Evolutionary conservation across 805 yeast genomes (phyloP).

Genomic region (Candida pseudoglaebosa): DNA sequence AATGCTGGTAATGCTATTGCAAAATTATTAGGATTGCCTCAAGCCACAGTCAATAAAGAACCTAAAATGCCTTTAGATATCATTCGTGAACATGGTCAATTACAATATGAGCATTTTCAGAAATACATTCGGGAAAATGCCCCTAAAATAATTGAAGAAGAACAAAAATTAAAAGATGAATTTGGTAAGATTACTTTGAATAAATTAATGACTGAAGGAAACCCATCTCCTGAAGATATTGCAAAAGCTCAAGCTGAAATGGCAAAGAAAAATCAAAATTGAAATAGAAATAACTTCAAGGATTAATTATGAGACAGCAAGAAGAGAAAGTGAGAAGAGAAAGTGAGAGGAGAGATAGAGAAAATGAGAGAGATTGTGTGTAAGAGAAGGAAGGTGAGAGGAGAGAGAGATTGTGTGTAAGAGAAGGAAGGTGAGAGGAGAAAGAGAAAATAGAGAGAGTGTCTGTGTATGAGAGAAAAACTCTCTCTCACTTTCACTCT

Average conservation of each 20-base stretch:
- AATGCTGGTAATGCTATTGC: conserved; percentile 53
- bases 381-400: conserved; percentile 3
- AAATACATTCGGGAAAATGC: conserved; percentile 55
- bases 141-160: conserved; percentile 74
- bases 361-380: conserved; percentile 7
- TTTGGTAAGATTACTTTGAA: conserved; percentile 79
- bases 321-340: not conserved
- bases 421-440: not conserved
- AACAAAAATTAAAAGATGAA: conserved; percentile 78
- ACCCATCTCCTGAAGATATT: conserved; percentile 69
- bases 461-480: too few species aligned
- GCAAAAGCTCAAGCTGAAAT: conserved; percentile 40
- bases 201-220: conserved; percentile 79
- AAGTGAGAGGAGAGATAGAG: not conserved
- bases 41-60: conserved; percentile 39
- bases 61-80: conserved; percentile 83
- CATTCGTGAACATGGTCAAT: conserved; percentile 89
- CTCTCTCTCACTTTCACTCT: too few species aligned
- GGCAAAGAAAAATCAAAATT: conserved; percentile 8
- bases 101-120: conserved; percentile 79
- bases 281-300: too few species aligned
- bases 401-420: not conserved
- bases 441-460: too few species aligned
- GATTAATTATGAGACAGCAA: not conserved
- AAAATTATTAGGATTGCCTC: conserved; percentile 60